Evolutionary conservation across 208 protist genomes (phyloP), one percentile per base, ranked within the genome.

Genomic region (Angomonas ambiguus): DNA sequence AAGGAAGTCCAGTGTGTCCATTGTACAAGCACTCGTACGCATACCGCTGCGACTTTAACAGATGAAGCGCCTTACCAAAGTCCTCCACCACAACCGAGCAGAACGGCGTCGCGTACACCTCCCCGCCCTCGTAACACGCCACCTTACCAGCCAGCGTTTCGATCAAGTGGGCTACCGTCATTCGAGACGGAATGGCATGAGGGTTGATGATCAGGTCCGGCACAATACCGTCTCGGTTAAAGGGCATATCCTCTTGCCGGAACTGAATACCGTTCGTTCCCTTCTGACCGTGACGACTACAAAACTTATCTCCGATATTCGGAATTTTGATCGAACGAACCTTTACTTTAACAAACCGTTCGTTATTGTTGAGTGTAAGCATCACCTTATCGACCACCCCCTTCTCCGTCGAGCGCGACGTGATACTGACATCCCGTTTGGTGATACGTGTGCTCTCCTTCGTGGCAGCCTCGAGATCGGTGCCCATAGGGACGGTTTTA

Each of bases 181-280:
- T 99, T 72, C 99, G 97, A 51, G 91, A 98, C 31, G 99, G 99
- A 82, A 99, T 99, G 65, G 98, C 99, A 80, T 99, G 99, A n/a
- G 99, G 99, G 82, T 99, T 99, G 98, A 99, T 99, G 83, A 99
- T 99, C 62, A 99, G 95, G 77, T 99, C 99, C 1, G 99, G 99
- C 51, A 84, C 97, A 27, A 99, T 89, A 32, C 98, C 98, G 25
- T 92, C 63, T 57, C 96, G 85, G 59, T 90, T 98, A 76, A 99
- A 99, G 28, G 99, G 98, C 96, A 99, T 94, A 83, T 99, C 98
- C 41, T 97, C 96, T 71, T 99, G 97, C 32, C 87, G 71, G 18
- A 98, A 97, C 62, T 99, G 99, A 11, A 99, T 85, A 56, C 98
- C 99, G 69, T 96, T 93, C 4, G 98, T 97, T 56, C 99, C 99